A percentile compares a stretch with the other conserved stretches of the same genome.
phyloP scores from a whole-genome alignment of 768 basidiomycete genomes.

The Suillus plorans region DNA sequence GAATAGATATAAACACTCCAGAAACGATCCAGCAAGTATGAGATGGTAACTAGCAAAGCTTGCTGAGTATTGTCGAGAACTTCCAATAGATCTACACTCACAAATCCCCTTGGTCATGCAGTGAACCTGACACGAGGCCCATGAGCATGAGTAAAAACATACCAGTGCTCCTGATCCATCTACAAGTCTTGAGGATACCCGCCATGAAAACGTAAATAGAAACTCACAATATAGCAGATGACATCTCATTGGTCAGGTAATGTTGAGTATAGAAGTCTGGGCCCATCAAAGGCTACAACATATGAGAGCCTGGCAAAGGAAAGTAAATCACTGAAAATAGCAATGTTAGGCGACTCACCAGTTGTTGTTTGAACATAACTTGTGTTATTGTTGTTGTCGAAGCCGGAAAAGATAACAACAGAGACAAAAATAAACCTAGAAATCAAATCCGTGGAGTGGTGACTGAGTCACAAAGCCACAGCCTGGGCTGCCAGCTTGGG shows the following conservation, averaged over 20 bases:
- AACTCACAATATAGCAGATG: not conserved
- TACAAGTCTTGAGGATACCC: not conserved
- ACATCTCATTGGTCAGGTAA: not conserved
- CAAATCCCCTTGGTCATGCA: not conserved
- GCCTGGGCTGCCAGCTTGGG: no score
- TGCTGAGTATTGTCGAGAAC: not conserved
- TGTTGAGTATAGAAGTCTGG: not conserved
- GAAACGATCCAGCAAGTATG: conserved; percentile 24
- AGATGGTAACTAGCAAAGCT: conserved; percentile 3
- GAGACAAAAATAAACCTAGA: no score
- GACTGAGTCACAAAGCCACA: no score
- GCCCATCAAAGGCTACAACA: no score
- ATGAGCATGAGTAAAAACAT: not conserved
- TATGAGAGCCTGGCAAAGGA: no score
- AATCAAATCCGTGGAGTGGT: no score
- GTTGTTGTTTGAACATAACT: no score
- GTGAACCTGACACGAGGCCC: not conserved
- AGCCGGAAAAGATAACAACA: no score
- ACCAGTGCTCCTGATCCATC: not conserved
- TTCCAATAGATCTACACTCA: not conserved
- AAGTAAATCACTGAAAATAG: no score
- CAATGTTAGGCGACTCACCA: no score
- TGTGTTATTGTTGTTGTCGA: no score
- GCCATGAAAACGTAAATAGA: not conserved
- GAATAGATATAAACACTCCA: conserved; percentile 32